A percentile compares a stretch with the other conserved stretches of the same genome.
These are phyloP conservation scores for Rostrohypoxylon terebratum DNA, from an alignment of 495 filamentous ascomycete genomes.

Conservation along the genomic window DNA sequence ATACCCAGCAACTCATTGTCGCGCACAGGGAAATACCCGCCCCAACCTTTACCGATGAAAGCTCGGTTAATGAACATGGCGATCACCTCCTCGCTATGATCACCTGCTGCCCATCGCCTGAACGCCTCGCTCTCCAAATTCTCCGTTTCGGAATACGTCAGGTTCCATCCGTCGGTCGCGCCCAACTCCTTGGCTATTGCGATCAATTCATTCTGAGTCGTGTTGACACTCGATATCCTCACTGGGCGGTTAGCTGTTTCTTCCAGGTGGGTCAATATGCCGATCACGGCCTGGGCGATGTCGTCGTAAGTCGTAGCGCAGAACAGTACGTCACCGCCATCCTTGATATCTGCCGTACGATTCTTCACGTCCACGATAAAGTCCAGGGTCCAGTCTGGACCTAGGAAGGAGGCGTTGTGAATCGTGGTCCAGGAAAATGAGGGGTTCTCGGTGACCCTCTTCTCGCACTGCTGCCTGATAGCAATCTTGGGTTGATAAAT, in stretches of 20 bases:
- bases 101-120: slow-evolving; percentile 41
- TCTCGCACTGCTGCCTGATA: slow-evolving; percentile 54
- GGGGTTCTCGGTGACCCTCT: slow-evolving; percentile 48
- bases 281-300: slow-evolving; percentile 42
- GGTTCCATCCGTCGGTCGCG: slow-evolving; percentile 37
- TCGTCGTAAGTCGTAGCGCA: slow-evolving; percentile 43
- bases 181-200: slow-evolving; percentile 44
- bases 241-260: slow-evolving; percentile 45
- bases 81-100: slow-evolving; percentile 47
- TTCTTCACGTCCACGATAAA: slow-evolving; percentile 47
- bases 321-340: slow-evolving; percentile 43
- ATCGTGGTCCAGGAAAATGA: slow-evolving; percentile 61
- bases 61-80: slow-evolving; percentile 46
- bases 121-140: slow-evolving; percentile 39
- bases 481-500: slow-evolving; percentile 56
- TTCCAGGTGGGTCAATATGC: slow-evolving; percentile 43
- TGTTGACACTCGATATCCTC: slow-evolving; percentile 42
- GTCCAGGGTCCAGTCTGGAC: slow-evolving; percentile 43
- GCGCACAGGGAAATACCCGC: slow-evolving; percentile 42
- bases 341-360: slow-evolving; percentile 43
- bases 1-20: slow-evolving; percentile 44
- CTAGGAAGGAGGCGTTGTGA: slow-evolving; percentile 57
- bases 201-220: slow-evolving; percentile 43
- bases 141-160: slow-evolving; percentile 42
- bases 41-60: slow-evolving; percentile 45